Conservation (phyloP, 1,139 yeast genomes). For the Blastobotrys ciferrii region DNA sequence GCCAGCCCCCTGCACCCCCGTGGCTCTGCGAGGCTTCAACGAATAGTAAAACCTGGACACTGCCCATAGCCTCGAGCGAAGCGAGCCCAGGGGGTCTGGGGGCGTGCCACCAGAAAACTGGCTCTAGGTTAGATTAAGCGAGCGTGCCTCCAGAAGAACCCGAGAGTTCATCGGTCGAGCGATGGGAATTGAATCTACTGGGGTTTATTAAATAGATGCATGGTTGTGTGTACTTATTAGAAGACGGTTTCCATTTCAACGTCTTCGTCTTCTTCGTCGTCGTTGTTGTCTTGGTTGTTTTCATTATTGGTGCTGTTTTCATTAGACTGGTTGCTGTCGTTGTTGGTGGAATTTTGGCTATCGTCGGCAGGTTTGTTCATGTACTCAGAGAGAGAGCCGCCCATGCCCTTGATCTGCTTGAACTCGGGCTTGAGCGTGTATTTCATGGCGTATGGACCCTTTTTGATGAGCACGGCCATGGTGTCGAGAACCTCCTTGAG, state of each 20-base stretch:
- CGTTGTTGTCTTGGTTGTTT: constrained; percentile 32
- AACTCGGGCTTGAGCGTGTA: constrained; percentile 89
- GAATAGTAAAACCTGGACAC: no score
- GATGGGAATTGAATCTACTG: no score
- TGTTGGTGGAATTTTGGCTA: constrained; percentile 20
- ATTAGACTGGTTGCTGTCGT: constrained; percentile 24
- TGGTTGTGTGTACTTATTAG: constrained; percentile 7
- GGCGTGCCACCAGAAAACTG: neutral
- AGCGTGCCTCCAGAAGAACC: no score
- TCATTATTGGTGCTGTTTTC: constrained; percentile 33
- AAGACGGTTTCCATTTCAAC: constrained; percentile 9
- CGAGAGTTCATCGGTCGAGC: no score
- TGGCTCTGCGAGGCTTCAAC: no score
- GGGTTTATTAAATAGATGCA: neutral
- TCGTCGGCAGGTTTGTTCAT: constrained; percentile 29
- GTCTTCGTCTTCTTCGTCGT: constrained; percentile 32
- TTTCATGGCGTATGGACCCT: constrained; percentile 94
- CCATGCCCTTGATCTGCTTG: constrained; percentile 51
- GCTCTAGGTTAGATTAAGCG: no score
- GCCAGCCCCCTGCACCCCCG: no score
- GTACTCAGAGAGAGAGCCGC: constrained; percentile 29
- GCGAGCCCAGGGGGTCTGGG: neutral
- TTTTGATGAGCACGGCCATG: constrained; percentile 84
- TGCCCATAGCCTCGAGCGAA: no score
- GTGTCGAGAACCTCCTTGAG: constrained; percentile 87